A percentile compares a stretch with the other conserved stretches of the same genome.
Conservation (phyloP, 345 rosid genomes). For the Populus simonii region DNA sequence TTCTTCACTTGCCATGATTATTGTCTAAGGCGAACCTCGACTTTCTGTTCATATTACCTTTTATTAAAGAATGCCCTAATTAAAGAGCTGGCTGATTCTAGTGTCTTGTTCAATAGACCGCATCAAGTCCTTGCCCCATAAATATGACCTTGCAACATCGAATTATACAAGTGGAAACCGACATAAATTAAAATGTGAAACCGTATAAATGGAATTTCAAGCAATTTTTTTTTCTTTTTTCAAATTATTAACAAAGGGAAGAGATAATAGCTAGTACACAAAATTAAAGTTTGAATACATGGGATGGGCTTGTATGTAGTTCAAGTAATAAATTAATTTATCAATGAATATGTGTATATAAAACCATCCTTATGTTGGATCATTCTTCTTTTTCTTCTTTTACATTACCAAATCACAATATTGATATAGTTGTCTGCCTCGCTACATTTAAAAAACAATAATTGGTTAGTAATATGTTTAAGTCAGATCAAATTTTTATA, state of each 20-base stretch:
- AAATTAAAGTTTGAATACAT: not conserved
- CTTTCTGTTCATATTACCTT: constrained; percentile 10
- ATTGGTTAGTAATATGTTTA: too few relatives aligned
- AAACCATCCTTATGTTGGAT: not conserved
- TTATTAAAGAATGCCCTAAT: not conserved
- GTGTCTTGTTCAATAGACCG: constrained; percentile 5
- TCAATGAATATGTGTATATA: not conserved
- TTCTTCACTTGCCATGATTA: constrained; percentile 28
- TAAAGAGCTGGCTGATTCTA: not conserved
- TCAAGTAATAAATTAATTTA: not conserved
- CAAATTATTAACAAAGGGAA: not conserved
- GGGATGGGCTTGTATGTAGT: not conserved
- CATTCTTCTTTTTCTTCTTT: not conserved
- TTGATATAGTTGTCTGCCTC: not conserved
- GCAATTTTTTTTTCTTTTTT: too few relatives aligned
- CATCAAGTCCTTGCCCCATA: not conserved
- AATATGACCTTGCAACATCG: not conserved
- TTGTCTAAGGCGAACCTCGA: not conserved
- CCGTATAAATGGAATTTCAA: not conserved
- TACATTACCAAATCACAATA: too few relatives aligned
- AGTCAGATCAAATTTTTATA: too few relatives aligned
- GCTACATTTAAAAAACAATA: not conserved
- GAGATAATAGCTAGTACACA: not conserved
- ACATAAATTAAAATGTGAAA: not conserved
- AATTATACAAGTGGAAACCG: not conserved